phyloP scores from a whole-genome alignment of 2,329 filamentous ascomycete species.

The Alternaria dauci region DNA sequence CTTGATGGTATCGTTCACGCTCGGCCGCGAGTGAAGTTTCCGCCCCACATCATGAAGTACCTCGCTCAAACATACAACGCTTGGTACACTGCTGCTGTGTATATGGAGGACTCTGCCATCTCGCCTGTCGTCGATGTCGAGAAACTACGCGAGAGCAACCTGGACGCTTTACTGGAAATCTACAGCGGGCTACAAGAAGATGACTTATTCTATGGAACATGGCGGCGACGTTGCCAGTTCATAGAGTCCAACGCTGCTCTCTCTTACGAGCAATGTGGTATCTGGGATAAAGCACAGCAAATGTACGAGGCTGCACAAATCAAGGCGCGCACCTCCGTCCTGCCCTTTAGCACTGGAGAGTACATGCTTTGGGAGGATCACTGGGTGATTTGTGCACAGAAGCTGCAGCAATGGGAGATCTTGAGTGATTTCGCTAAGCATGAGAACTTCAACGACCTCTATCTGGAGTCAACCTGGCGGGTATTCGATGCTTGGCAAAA shows the following conservation, averaged over 20 bases:
- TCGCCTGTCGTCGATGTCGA: slow-evolving; percentile 84
- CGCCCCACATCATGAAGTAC: slow-evolving; percentile 95
- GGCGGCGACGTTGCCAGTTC: slow-evolving; percentile 93
- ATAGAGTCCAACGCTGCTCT: slow-evolving; percentile 97
- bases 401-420: slow-evolving; percentile 99
- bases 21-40: slow-evolving; percentile 87
- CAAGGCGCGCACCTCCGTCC: slow-evolving; percentile 93
- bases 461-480: slow-evolving; percentile 94
- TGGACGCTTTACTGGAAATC: slow-evolving; percentile 93
- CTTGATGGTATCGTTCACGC: slow-evolving; percentile 86
- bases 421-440: slow-evolving; percentile 97
- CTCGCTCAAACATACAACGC: slow-evolving; percentile 92
- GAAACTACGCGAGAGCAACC: slow-evolving; percentile 87
- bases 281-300: slow-evolving; percentile 99
- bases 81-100: slow-evolving; percentile 94
- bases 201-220: slow-evolving; percentile 96
- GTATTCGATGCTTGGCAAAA: slow-evolving; percentile 95
- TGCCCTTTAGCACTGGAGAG: slow-evolving; percentile 94
- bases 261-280: slow-evolving; percentile 97
- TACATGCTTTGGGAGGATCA: slow-evolving; percentile 99
- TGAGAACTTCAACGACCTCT: slow-evolving; percentile 96
- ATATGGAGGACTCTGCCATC: slow-evolving; percentile 88
- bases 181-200: slow-evolving; percentile 93
- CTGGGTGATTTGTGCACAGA: slow-evolving; percentile 97
- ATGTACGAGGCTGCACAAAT: slow-evolving; percentile 97